These are phyloP conservation scores for Tolypocladium tropicale DNA, from an alignment of 2,329 filamentous ascomycete genomes.

Conservation along the genomic window DNA sequence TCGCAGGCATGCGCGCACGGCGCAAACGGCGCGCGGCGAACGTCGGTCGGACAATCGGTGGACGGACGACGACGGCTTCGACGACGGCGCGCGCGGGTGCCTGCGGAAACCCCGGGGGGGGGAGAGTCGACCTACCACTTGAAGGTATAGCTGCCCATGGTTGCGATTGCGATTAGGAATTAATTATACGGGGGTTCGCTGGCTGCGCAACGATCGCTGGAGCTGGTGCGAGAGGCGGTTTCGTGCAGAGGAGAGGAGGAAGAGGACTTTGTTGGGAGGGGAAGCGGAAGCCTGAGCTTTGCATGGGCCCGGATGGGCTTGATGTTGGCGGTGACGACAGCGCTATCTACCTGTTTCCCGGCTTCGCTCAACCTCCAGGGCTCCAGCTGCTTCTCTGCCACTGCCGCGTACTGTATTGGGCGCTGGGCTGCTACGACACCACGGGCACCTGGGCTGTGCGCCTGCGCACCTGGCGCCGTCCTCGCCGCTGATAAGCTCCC, in stretches of 20 bases:
- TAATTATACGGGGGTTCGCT: neutral
- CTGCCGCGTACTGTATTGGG: too few species aligned
- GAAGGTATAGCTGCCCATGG: slow-evolving; percentile 60
- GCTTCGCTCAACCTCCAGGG: neutral
- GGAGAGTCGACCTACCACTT: slow-evolving; percentile 47
- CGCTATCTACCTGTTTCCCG: neutral
- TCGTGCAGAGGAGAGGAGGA: neutral
- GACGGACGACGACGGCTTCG: neutral
- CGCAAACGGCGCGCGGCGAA: neutral
- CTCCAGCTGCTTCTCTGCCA: too few species aligned
- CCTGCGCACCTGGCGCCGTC: neutral
- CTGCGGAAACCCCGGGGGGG: slow-evolving; percentile 5
- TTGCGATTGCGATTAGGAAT: slow-evolving; percentile 12
- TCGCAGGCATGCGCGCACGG: neutral
- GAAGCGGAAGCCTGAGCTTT: neutral
- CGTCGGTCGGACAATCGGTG: neutral
- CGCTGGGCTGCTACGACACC: neutral
- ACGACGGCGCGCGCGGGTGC: neutral
- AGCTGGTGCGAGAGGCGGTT: neutral
- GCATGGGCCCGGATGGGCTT: too few species aligned
- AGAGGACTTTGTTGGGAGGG: neutral
- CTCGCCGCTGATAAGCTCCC: neutral
- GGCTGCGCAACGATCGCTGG: neutral
- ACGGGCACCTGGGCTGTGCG: neutral
- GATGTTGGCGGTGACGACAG: slow-evolving; percentile 1